A percentile compares a stretch with the other conserved stretches of the same genome.
Conservation (phyloP, 148 eudicot genomes). For the Vaccinium macrocarpon region DNA sequence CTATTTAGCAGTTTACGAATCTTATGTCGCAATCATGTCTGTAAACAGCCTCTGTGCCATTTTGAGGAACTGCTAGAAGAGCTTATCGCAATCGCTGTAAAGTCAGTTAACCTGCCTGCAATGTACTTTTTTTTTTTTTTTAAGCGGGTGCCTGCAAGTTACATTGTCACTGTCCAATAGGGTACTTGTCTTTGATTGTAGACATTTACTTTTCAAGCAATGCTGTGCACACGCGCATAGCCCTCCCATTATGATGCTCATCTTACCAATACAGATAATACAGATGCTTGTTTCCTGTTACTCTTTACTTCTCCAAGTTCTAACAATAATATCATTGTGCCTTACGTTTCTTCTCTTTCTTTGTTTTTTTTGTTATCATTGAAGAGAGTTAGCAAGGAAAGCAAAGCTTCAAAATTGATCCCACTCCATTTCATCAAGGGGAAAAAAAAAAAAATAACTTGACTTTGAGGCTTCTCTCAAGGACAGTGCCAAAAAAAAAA, state of each 20-base stretch:
- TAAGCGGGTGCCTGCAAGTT: no score
- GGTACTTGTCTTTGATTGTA: neutral
- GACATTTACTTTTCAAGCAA: neutral
- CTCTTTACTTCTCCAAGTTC: neutral
- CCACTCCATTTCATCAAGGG: slow-evolving; percentile 72
- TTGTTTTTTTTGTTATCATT: neutral
- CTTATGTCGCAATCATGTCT: neutral
- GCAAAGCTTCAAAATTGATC: slow-evolving; percentile 63
- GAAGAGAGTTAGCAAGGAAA: slow-evolving; percentile 84
- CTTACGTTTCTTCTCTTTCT: slow-evolving; percentile 11
- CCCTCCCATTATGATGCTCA: neutral
- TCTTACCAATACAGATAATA: neutral
- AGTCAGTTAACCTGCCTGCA: slow-evolving; percentile 20
- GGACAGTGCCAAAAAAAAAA: neutral
- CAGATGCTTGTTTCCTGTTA: neutral
- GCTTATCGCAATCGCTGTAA: slow-evolving; percentile 82
- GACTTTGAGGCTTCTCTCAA: neutral
- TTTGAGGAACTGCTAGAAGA: slow-evolving; percentile 81
- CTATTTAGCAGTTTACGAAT: slow-evolving; percentile 7
- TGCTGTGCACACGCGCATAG: neutral
- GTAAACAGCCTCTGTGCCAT: slow-evolving; percentile 77
- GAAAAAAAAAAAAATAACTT: slow-evolving; percentile 44
- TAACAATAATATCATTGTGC: neutral
- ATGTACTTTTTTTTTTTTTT: no score
- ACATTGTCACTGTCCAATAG: neutral